phyloP scores from a whole-genome alignment of 164 flowering plant species.

The Tinospora cordifolia region DNA sequence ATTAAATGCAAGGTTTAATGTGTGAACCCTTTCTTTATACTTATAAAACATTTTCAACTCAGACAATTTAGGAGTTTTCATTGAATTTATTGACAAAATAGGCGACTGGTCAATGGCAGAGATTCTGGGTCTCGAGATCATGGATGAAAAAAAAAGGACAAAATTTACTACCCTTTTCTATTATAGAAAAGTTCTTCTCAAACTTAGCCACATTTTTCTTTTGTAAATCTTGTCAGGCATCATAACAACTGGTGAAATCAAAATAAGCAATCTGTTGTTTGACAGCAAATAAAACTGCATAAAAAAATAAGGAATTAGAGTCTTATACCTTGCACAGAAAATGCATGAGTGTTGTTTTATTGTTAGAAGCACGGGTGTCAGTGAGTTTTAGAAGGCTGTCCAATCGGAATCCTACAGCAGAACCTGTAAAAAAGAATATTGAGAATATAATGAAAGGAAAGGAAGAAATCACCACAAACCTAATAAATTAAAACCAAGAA shows the following conservation, averaged over 20 bases:
- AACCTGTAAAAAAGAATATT: constrained; percentile 35
- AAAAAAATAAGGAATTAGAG: neutral
- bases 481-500: neutral
- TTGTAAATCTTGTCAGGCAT: neutral
- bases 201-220: neutral
- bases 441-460: neutral
- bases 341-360: constrained; percentile 86
- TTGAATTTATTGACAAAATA: neutral
- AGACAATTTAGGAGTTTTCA: neutral
- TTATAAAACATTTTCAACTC: neutral
- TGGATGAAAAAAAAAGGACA: neutral
- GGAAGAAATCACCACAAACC: neutral
- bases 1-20: no score
- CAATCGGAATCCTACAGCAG: constrained; percentile 82
- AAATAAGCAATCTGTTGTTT: neutral
- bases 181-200: neutral
- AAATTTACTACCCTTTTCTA: neutral
- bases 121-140: neutral
- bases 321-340: constrained; percentile 70
- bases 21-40: neutral
- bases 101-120: neutral
- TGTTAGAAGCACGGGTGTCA: constrained; percentile 81
- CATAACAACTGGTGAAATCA: neutral
- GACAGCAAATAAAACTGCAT: constrained; percentile 1
- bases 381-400: constrained; percentile 78